Conservation (phyloP, 2,329 filamentous ascomycete genomes). For the Trichocomaceae sp. region DNA sequence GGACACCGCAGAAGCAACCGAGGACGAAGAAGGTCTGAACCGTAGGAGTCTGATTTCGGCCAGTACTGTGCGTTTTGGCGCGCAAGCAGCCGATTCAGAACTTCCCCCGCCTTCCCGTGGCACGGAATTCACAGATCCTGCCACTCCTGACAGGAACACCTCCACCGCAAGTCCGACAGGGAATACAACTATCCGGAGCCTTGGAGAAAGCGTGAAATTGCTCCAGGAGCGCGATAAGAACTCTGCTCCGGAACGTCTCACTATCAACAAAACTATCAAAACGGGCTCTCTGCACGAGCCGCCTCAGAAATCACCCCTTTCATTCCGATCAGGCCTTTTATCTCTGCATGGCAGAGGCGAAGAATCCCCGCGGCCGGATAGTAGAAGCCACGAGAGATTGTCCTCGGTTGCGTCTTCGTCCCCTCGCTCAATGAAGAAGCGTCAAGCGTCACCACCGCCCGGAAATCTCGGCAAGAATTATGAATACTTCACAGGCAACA, state of each 20-base stretch:
- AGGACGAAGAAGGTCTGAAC: constrained; percentile 44
- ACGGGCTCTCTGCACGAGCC: constrained; percentile 49
- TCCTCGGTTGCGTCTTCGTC: constrained; percentile 74
- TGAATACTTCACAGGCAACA: constrained; percentile 92
- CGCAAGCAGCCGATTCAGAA: constrained; percentile 41
- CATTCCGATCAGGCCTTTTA: constrained; percentile 69
- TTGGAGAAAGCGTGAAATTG: constrained; percentile 72
- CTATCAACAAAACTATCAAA: constrained; percentile 56
- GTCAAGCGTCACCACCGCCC: constrained; percentile 23
- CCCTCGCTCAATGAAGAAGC: constrained; percentile 53
- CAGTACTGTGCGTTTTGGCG: constrained; percentile 33
- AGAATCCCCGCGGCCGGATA: constrained; percentile 48
- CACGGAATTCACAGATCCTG: constrained; percentile 72
- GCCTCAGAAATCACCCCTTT: constrained; percentile 64
- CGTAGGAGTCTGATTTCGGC: constrained; percentile 56
- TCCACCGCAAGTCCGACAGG: constrained; percentile 67
- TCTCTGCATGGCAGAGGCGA: constrained; percentile 52
- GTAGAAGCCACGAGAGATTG: constrained; percentile 71
- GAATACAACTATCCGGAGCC: constrained; percentile 54
- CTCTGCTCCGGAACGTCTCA: constrained; percentile 40
- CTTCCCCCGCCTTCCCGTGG: constrained; percentile 63
- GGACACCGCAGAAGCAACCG: constrained; percentile 36
- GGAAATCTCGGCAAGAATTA: constrained; percentile 63
- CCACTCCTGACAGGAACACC: constrained; percentile 62
- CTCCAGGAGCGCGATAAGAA: constrained; percentile 52